Evolutionary conservation across 768 basidiomycete species (phyloP).

Genomic region (Cystofilobasidium bisporidii): DNA sequence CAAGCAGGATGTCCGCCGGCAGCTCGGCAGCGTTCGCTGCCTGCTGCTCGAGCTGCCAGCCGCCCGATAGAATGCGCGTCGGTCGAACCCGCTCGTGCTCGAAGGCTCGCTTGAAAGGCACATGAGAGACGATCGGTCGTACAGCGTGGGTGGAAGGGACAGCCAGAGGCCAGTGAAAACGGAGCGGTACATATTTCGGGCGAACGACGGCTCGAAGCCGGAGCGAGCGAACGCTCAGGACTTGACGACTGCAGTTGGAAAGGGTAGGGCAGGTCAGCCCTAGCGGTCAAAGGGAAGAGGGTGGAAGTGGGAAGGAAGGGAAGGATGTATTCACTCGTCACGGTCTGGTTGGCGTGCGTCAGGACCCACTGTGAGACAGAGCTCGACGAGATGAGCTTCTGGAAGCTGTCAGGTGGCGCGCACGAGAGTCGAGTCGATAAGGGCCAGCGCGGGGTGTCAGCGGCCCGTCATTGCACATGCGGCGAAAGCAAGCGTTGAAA

Average conservation of each 20-base stretch:
- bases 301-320: not conserved
- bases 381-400: not conserved
- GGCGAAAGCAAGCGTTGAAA: not conserved
- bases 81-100: no score
- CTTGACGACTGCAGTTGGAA: not conserved
- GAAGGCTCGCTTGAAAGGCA: no score
- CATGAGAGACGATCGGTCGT: no score
- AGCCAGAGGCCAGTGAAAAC: no score
- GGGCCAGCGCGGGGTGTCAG: no score
- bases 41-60: constrained; percentile 40
- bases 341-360: not conserved
- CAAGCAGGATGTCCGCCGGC: constrained; percentile 79
- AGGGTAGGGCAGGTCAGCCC: not conserved
- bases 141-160: no score
- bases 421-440: no score
- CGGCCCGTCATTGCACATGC: not conserved
- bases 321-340: not conserved
- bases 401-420: not conserved
- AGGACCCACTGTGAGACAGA: constrained; percentile 5
- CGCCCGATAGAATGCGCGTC: no score
- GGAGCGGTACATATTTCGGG: no score
- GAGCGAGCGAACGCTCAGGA: no score
- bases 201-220: no score
- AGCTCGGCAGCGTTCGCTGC: constrained; percentile 70
- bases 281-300: no score